A percentile compares a stretch with the other conserved stretches of the same genome.
Conservation (phyloP, 116 monocot genomes). For the Iris pallida region DNA sequence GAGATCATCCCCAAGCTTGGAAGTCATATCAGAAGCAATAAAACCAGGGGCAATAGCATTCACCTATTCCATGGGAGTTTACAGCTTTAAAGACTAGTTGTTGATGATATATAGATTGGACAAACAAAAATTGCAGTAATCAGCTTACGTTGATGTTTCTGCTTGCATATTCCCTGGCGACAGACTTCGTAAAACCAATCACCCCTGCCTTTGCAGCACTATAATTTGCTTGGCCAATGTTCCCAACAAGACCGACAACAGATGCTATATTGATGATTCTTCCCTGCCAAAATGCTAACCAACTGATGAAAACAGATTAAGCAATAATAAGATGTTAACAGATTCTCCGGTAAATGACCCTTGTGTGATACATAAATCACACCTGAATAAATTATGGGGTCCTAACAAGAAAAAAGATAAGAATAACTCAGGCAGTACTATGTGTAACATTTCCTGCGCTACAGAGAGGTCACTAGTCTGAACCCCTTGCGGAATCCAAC, state of each 20-base stretch:
- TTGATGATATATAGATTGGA: too few species aligned
- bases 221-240: conserved; percentile 84
- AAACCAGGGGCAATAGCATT: conserved; percentile 92
- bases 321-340: too few species aligned
- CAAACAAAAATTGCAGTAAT: background rate
- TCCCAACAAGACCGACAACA: conserved; percentile 83
- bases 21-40: conserved; percentile 88
- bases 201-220: conserved; percentile 94
- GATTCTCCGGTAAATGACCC: too few species aligned
- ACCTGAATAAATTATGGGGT: too few species aligned
- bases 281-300: conserved; percentile 38
- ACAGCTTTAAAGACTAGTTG: too few species aligned
- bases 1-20: conserved; percentile 62
- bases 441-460: too few species aligned
- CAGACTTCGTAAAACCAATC: conserved; percentile 83
- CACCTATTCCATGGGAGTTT: conserved; percentile 28
- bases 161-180: conserved; percentile 86
- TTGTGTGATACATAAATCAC: too few species aligned
- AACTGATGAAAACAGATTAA: too few species aligned
- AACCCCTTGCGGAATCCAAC: too few species aligned
- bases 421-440: too few species aligned
- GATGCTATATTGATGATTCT: conserved; percentile 90
- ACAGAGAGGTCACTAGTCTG: too few species aligned
- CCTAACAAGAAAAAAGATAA: too few species aligned
- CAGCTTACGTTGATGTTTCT: conserved; percentile 79